Evolutionary conservation across 176 grass and related monocot species (phyloP).

Genomic region (Oryza rufipogon): DNA sequence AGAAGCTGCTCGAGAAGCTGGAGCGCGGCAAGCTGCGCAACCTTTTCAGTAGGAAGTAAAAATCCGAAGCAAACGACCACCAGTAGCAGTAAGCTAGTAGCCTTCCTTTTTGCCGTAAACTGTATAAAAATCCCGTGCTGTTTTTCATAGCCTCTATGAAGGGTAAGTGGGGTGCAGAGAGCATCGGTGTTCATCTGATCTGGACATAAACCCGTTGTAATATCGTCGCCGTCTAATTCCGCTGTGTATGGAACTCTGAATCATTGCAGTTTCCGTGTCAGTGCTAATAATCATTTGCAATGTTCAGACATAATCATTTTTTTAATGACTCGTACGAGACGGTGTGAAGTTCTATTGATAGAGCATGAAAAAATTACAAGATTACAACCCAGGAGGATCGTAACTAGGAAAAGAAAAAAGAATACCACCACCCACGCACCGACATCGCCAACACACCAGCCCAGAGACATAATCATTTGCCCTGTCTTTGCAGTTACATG

Average conservation of each 20-base stretch:
- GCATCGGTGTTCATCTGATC: constrained; percentile 28
- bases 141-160: constrained; percentile 94
- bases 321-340: no score
- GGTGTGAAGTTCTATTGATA: no score
- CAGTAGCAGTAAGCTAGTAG: not conserved
- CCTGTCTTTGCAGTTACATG: not conserved
- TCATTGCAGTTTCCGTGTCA: not conserved
- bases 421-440: no score
- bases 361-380: no score
- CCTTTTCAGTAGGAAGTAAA: constrained; percentile 79
- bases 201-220: constrained; percentile 43
- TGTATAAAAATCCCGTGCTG: constrained; percentile 68
- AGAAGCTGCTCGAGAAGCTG: constrained; percentile 91
- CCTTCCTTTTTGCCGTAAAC: constrained; percentile 42
- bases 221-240: constrained; percentile 33
- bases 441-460: no score
- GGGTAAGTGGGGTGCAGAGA: constrained; percentile 27
- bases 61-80: not conserved
- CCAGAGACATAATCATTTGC: constrained; percentile 19
- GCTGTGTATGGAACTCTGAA: constrained; percentile 37
- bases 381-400: no score
- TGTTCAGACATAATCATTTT: constrained; percentile 10
- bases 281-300: constrained; percentile 42
- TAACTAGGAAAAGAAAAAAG: no score
- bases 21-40: constrained; percentile 74